Base-by-base conservation (phyloP, 805 yeast species). In the Zygosaccharomyces kombuchaensis region DNA sequence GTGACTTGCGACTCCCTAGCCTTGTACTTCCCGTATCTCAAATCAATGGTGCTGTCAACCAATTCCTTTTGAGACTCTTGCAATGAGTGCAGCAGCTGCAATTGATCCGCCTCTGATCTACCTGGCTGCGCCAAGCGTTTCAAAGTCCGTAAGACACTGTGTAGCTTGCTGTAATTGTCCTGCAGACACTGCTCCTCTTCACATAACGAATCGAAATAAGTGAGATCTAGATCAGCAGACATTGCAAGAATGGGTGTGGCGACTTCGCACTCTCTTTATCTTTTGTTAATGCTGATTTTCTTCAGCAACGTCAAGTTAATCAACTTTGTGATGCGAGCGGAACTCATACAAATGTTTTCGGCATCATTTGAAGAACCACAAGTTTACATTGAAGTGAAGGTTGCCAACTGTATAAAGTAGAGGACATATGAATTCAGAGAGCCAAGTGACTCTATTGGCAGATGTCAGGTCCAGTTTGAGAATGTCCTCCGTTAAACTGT, bases 401-500 rank as follows among this genome's bases (percentile, higher is more conserved):
- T 29, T 12, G 8, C n/a, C 14, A 25, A 13, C 16, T 29, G 14
- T 7, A 29, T 6, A 29, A n/a, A 29, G 13, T n/a, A 12, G 16
- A 29, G 14, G 9, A 16, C 27, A n/a, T 19, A 40, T 40, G 43
- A 32, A 40, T 22, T 40, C 43, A 13, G 36, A 31, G 19, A 31
- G 13, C 25, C 34, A 49, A 42, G 22, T 27, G 13, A 29, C 37
- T 6, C 13, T 49, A 6, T 9, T 60, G 17, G 44, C 44, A 3
- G 59, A 57, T 26, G 40, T 63, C 9, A 53, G 44, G 22, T 27
- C 41, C 3, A 59, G 59, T 10, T 56, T 77, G 23, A 58, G 74
- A 17, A 63, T 60, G 34, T 74, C 84, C 2, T 66, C 73, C 4
- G 50, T 53, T 21, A 68, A 70, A 3, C 68, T 87, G 14, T 62